These are phyloP conservation scores for Tricholomella constricta DNA, from an alignment of 768 basidiomycete species.

Conservation along the genomic window DNA sequence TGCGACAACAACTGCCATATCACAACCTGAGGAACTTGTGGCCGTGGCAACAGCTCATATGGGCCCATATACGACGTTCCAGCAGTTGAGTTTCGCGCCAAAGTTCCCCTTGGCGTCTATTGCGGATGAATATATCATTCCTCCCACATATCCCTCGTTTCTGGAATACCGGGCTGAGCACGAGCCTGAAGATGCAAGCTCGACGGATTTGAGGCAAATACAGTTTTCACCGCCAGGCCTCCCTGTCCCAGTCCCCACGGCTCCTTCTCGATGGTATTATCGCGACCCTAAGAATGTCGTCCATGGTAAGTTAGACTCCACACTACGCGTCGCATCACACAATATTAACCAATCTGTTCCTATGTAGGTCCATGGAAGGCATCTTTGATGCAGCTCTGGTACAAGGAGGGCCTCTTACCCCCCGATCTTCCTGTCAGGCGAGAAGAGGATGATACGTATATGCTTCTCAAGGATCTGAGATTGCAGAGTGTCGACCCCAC, in stretches of 20 bases:
- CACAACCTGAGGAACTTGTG: constrained; percentile 66
- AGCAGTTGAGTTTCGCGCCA: constrained; percentile 84
- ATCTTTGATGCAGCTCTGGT: constrained; percentile 89
- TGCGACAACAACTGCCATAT: constrained; percentile 34
- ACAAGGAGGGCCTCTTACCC: constrained; percentile 80
- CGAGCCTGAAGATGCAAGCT: constrained; percentile 56
- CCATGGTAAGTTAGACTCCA: constrained; percentile 56
- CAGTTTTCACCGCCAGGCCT: constrained; percentile 82
- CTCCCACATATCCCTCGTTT: constrained; percentile 84
- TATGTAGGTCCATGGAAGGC: constrained; percentile 80
- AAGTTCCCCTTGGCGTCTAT: constrained; percentile 87
- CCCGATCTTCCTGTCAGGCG: constrained; percentile 80
- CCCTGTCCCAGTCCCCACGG: constrained; percentile 65
- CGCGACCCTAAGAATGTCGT: constrained; percentile 79
- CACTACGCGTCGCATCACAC: not conserved
- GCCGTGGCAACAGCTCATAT: constrained; percentile 69
- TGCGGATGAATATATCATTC: constrained; percentile 89
- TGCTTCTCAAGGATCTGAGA: constrained; percentile 71
- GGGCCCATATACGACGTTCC: constrained; percentile 90
- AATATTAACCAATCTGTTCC: not conserved
- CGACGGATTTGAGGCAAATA: constrained; percentile 53
- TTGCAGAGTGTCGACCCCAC: constrained; percentile 81
- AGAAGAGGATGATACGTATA: constrained; percentile 72
- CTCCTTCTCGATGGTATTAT: constrained; percentile 81
- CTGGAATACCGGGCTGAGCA: constrained; percentile 65